A percentile compares a stretch with the other conserved stretches of the same genome.
phyloP scores from a whole-genome alignment of 75 land plant genomes.

The Ceratopteris richardii region DNA sequence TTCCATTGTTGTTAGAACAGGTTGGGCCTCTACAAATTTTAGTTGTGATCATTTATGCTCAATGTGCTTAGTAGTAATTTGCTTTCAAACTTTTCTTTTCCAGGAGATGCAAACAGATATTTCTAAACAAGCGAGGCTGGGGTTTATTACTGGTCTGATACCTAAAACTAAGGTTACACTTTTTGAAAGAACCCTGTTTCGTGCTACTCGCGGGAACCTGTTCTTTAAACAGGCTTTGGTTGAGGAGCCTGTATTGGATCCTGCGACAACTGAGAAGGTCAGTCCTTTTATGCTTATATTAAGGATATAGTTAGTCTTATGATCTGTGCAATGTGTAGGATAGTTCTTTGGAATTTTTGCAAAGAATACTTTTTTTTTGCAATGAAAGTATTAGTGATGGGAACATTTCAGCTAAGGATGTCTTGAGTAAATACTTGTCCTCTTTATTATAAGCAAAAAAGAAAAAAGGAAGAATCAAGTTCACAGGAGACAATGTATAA shows the following conservation, averaged over 20 bases:
- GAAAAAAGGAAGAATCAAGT: too few relatives aligned
- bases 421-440: too few relatives aligned
- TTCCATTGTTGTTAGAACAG: slow-evolving; percentile 48
- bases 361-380: not conserved
- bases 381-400: too few relatives aligned
- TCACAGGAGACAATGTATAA: too few relatives aligned
- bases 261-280: slow-evolving; percentile 76
- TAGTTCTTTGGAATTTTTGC: not conserved
- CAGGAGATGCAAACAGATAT: slow-evolving; percentile 69
- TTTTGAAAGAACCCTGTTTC: slow-evolving; percentile 95
- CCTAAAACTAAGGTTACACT: slow-evolving; percentile 51
- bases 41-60: not conserved
- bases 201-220: slow-evolving; percentile 97
- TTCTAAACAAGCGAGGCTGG: slow-evolving; percentile 62
- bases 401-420: too few relatives aligned
- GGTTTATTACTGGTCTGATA: slow-evolving; percentile 82
- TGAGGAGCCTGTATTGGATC: slow-evolving; percentile 72
- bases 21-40: slow-evolving; percentile 9
- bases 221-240: slow-evolving; percentile 77
- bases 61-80: too few relatives aligned
- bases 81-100: not conserved
- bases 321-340: not conserved
- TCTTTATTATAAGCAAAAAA: too few relatives aligned
- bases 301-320: not conserved
- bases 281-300: not conserved